Evolutionary conservation across 2,329 filamentous ascomycete genomes (phyloP).

Genomic region (Pseudopithomyces maydicus): DNA sequence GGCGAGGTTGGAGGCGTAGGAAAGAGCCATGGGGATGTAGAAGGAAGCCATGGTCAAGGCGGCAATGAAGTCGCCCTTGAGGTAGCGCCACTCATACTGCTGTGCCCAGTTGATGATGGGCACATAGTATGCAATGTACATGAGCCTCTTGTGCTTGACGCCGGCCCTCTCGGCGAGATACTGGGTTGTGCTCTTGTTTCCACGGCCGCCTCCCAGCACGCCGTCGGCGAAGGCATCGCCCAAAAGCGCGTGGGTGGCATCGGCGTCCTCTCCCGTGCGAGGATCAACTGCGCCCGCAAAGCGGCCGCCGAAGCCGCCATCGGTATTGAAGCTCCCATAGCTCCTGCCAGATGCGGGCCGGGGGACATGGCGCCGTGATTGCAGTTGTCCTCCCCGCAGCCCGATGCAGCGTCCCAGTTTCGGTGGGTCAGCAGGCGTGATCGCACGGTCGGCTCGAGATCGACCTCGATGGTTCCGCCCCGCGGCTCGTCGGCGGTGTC

Average conservation of each 20-base stretch:
- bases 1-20: slow-evolving; percentile 87
- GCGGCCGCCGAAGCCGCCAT: slow-evolving; percentile 45
- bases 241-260: slow-evolving; percentile 45
- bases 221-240: slow-evolving; percentile 52
- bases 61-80: slow-evolving; percentile 84
- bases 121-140: slow-evolving; percentile 94
- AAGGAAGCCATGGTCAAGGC: slow-evolving; percentile 97
- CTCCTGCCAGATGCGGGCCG: slow-evolving; percentile 59
- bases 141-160: slow-evolving; percentile 71
- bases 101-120: slow-evolving; percentile 88
- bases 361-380: slow-evolving; percentile 80
- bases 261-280: slow-evolving; percentile 33
- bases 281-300: slow-evolving; percentile 40
- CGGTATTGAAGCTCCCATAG: slow-evolving; percentile 57
- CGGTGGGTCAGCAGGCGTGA: slow-evolving; percentile 46
- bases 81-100: slow-evolving; percentile 81
- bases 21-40: slow-evolving; percentile 96
- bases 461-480: slow-evolving; percentile 27
- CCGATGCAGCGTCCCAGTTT: slow-evolving; percentile 38
- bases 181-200: slow-evolving; percentile 74
- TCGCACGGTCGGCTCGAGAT: slow-evolving; percentile 42
- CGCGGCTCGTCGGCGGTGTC: slow-evolving; percentile 19
- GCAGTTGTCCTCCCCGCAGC: slow-evolving; percentile 53
- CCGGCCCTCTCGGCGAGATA: slow-evolving; percentile 75
- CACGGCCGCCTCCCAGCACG: slow-evolving; percentile 49